Conservation (phyloP, 768 basidiomycete species). For the Tremella mesenterica region DNA sequence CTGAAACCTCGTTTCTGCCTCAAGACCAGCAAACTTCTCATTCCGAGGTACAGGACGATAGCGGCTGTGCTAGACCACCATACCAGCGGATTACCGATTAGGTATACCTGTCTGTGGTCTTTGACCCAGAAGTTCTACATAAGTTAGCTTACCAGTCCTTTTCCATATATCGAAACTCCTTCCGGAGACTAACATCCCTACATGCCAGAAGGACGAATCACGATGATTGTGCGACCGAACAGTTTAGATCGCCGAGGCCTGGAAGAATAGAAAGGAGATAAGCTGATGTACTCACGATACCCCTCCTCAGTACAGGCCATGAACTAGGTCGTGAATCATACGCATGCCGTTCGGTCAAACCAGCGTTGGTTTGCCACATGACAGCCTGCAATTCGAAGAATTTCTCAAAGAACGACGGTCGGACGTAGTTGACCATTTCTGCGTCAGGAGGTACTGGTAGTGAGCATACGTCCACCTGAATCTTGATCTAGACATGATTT, state of each 20-base stretch:
- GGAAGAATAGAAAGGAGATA: neutral
- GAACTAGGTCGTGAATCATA: constrained; percentile 86
- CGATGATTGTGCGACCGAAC: no score
- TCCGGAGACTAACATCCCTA: no score
- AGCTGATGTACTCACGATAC: constrained; percentile 63
- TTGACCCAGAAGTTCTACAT: constrained; percentile 95
- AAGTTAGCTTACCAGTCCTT: neutral
- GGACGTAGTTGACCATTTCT: constrained; percentile 76
- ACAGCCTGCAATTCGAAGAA: constrained; percentile 85
- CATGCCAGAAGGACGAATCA: no score
- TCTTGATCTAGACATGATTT: no score
- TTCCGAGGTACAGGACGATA: constrained; percentile 57
- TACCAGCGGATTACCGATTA: constrained; percentile 85
- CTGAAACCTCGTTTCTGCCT: constrained; percentile 82
- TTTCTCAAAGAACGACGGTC: constrained; percentile 82
- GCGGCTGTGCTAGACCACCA: constrained; percentile 80
- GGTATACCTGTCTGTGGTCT: constrained; percentile 88
- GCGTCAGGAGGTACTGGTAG: constrained; percentile 57
- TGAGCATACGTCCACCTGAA: constrained; percentile 2
- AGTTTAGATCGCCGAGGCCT: no score
- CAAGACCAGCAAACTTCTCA: constrained; percentile 72
- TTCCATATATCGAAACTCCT: neutral
- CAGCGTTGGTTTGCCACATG: constrained; percentile 96
- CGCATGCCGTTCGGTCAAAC: constrained; percentile 84
- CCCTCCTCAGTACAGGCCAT: constrained; percentile 85